Base-by-base conservation (phyloP, 805 yeast species). In the Wickerhamiella lipophila region DNA sequence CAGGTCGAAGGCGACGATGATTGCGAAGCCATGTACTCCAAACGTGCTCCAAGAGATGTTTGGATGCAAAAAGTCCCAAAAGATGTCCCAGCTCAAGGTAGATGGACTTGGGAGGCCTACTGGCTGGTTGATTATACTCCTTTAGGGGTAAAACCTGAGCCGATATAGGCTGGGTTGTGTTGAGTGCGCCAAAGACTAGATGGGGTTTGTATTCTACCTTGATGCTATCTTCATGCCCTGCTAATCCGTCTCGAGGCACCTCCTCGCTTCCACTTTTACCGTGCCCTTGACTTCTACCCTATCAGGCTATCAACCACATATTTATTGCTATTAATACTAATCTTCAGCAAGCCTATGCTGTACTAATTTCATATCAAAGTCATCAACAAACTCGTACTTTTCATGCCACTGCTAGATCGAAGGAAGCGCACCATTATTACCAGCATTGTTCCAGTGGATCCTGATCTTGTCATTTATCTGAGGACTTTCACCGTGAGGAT, bases 161-260 rank as follows among this genome's bases (percentile, higher is more conserved):
- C 23, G 4, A 23, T 11, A 6, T 38, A 12, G n/a, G 23, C 70
- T 29, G 15, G 74, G 69, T 62, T 83, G n/a, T n/a, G n/a, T n/a
- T n/a, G n/a, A n/a, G n/a, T n/a, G n/a, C n/a, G n/a, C n/a, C n/a
- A n/a, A n/a, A n/a, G n/a, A n/a, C n/a, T n/a, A n/a, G n/a, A n/a
- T n/a, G n/a, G n/a, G n/a, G n/a, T n/a, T n/a, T n/a, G n/a, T n/a
- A n/a, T n/a, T n/a, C n/a, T n/a, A n/a, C n/a, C n/a, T n/a, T n/a
- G n/a, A n/a, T n/a, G n/a, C n/a, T n/a, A n/a, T n/a, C n/a, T n/a
- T n/a, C n/a, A n/a, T n/a, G n/a, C n/a, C n/a, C n/a, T n/a, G n/a
- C n/a, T n/a, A n/a, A n/a, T n/a, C n/a, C n/a, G n/a, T n/a, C n/a
- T n/a, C n/a, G n/a, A n/a, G n/a, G n/a, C n/a, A n/a, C n/a, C n/a